Evolutionary conservation across 805 yeast species (phyloP).

Genomic region (Zygoascus bituminiphila): DNA sequence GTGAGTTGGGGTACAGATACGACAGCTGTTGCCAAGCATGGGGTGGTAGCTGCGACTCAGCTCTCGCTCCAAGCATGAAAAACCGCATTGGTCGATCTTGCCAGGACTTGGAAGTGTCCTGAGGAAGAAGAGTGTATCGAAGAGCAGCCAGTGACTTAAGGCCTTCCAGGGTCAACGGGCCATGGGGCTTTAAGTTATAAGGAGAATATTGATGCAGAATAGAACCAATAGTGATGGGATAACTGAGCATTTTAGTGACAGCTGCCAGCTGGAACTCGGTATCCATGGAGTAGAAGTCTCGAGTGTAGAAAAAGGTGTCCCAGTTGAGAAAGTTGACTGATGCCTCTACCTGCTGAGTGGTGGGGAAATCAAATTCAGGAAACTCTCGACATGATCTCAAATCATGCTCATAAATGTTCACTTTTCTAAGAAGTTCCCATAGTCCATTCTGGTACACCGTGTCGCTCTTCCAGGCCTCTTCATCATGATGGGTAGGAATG

Average conservation of each 20-base stretch:
- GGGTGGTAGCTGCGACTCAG: constrained; percentile 88
- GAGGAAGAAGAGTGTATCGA: constrained; percentile 81
- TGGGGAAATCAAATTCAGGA: constrained; percentile 94
- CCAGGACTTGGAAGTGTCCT: constrained; percentile 45
- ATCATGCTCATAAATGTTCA: constrained; percentile 90
- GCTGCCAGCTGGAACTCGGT: constrained; percentile 94
- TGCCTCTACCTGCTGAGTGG: constrained; percentile 64
- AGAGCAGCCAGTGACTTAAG: constrained; percentile 88
- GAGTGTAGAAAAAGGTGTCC: constrained; percentile 90
- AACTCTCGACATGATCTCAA: constrained; percentile 87
- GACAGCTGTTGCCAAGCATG: constrained; percentile 94
- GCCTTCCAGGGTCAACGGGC: constrained; percentile 87
- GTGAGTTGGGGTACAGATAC: constrained; percentile 71
- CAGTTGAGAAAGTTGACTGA: constrained; percentile 69
- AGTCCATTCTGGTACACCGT: constrained; percentile 57
- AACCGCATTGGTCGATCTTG: constrained; percentile 85
- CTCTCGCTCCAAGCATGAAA: constrained; percentile 83
- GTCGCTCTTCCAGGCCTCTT: constrained; percentile 84
- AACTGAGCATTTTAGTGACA: constrained; percentile 86
- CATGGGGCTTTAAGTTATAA: constrained; percentile 69
- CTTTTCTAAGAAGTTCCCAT: constrained; percentile 73
- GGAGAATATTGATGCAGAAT: constrained; percentile 81
- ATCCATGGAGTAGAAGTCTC: constrained; percentile 93
- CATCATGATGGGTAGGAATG: constrained; percentile 89
- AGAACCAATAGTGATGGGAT: constrained; percentile 84